Base-by-base conservation (phyloP, 1,139 yeast genomes). In the Candida pseudoviswanathii region DNA sequence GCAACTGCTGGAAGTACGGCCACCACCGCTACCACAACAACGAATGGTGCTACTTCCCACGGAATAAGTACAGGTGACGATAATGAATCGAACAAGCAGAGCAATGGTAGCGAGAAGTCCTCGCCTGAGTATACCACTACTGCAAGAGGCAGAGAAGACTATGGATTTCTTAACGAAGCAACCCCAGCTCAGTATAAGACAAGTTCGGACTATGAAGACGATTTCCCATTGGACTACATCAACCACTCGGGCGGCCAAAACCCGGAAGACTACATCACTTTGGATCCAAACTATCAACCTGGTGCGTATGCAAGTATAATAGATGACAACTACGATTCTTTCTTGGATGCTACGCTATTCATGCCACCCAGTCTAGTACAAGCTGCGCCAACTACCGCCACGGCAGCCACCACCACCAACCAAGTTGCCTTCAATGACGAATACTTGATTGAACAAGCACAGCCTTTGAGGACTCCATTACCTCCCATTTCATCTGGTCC, bases 141-240 rank as follows among this genome's bases (percentile, higher is more conserved):
- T 5, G 44, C 48, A 31, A 43, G 50, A 33, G 44, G 46, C 29
- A 38, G 54, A 4, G 64, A 60, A 6, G 57, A 52, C 5, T 55
- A 55, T 47, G 68, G 59, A 6, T 64, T 62, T 47, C 51, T 65
- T 33, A 51, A 54, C 29, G 63, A 62, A 42, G 67, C 60, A 16
- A 63, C 72, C 3, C 70, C 70, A 1, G 62, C 61, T 2, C 64
- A 68, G 44, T 61, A 55, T 43, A 62, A 60, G 49, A 49, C 56
- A 4, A 49, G 51, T 10, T 56, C 63, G 1, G 68, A 65, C 25
- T 67, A 73, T 43, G 85, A 80, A 50, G 86, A 83, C 55, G 90
- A 85, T 58, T 85, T 85, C 64, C 90, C 91, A 2, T 65, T 85
- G 50, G 91, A 85, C 58, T 85, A 84, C 59, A 78, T 85, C 58